Evolutionary conservation across 495 filamentous ascomycete genomes (phyloP), one percentile per base, ranked within the genome.

Genomic region (Xylaria longipes): DNA sequence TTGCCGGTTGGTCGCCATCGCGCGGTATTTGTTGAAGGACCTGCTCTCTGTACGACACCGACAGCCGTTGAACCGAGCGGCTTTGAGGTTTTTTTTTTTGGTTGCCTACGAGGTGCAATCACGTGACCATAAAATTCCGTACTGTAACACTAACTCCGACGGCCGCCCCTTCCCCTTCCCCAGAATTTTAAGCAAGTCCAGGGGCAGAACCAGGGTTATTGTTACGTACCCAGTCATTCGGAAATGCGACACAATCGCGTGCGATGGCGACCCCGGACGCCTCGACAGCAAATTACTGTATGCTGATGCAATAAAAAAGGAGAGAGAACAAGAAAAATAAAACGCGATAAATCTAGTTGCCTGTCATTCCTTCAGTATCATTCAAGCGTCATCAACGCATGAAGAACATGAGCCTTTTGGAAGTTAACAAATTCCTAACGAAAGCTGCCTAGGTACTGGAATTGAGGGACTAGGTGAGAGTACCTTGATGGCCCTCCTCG

Each of bases 191-290:
- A 29, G 58, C 35, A 5, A 27, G 35, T 41, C 58, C 41, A 29
- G n/a, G n/a, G n/a, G n/a, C n/a, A n/a, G n/a, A n/a, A n/a, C n/a
- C n/a, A 27, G 64, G 27, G 5, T 54, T 66, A 9, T 7, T 39
- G 17, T 54, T 67, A 41, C 65, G 48, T 67, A 56, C 65, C 65
- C 31, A 48, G 54, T 60, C 9, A 46, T 61, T 25, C 29, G 41
- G 39, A 45, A 69, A 60, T 69, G 56, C 66, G 66, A 69, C 66
- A 46, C 54, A 61, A 58, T 60, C 66, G 52, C 52, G 52, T 69
- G 66, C 39, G 66, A 69, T 69, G 66, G 66, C 66, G 65, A 68
- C 61, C 45, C n/a, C 8, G 27, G 39, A 31, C 15, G 41, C 48
- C 43, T 27, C 43, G 37, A 17, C 60, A 45, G 25, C 33, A 25